Percentiles rank a stretch among this genome's conserved stretches.
These are phyloP conservation scores for Xylaria sp. DNA, from an alignment of 2,329 filamentous ascomycete genomes.

Conservation along the genomic window DNA sequence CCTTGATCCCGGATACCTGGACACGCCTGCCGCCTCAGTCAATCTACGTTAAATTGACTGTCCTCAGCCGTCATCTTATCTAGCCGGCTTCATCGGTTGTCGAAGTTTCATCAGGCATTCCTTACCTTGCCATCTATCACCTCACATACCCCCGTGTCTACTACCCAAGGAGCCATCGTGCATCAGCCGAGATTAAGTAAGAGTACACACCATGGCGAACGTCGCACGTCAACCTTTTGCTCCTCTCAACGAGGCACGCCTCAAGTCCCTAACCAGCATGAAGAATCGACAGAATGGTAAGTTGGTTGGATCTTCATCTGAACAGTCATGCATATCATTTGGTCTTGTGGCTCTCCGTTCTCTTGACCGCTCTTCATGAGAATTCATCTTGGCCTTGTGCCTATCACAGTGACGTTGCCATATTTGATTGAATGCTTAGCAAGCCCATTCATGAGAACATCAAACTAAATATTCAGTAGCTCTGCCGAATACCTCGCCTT, in stretches of 20 bases:
- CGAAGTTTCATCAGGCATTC: slow-evolving; percentile 9
- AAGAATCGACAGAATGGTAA: slow-evolving; percentile 75
- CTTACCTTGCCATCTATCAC: not conserved
- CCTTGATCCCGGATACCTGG: slow-evolving; percentile 10
- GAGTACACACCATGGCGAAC: slow-evolving; percentile 45
- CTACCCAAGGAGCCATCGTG: slow-evolving; percentile 9
- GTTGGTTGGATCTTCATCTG: slow-evolving; percentile 26
- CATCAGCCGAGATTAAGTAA: slow-evolving; percentile 10
- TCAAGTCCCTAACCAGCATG: slow-evolving; percentile 65
- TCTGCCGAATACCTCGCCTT: slow-evolving; percentile 36
- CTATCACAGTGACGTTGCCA: not conserved
- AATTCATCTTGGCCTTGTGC: not conserved
- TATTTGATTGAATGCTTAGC: not conserved
- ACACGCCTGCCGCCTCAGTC: slow-evolving; percentile 14
- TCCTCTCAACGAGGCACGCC: slow-evolving; percentile 61
- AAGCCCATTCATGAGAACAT: not conserved
- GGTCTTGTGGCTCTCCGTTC: not conserved
- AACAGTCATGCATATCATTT: not conserved
- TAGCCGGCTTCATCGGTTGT: slow-evolving; percentile 7
- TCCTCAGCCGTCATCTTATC: slow-evolving; percentile 13
- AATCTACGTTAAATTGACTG: slow-evolving; percentile 12
- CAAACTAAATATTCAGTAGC: slow-evolving; percentile 36
- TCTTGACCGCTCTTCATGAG: not conserved
- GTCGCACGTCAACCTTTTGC: slow-evolving; percentile 67
- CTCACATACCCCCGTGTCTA: not conserved